Evolutionary conservation across 306 rosid species (phyloP).

Genomic region (Trifolium subterraneum): DNA sequence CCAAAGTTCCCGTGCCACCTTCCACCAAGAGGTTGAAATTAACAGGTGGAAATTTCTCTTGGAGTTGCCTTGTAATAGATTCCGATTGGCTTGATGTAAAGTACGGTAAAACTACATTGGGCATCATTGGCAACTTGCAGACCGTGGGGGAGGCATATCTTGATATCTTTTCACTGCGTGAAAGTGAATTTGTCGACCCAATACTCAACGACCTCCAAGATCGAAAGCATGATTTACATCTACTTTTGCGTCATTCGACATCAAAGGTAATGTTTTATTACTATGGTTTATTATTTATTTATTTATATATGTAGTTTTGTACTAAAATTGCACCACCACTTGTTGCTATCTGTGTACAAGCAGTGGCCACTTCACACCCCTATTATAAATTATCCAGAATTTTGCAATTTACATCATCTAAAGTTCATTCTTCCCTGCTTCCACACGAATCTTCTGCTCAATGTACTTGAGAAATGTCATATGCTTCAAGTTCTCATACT

Average conservation of each 20-base stretch:
- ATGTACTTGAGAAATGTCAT: constrained; percentile 4
- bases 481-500: not conserved
- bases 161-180: not conserved
- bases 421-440: constrained; percentile 3
- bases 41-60: not conserved
- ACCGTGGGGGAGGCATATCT: not conserved
- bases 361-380: not conserved
- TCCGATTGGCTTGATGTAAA: no score
- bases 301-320: not conserved
- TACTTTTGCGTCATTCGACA: not conserved
- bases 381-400: not conserved
- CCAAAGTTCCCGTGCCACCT: not conserved
- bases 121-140: not conserved
- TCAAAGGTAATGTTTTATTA: no score
- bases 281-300: no score
- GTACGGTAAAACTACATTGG: not conserved
- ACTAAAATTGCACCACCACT: not conserved
- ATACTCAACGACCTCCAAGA: not conserved
- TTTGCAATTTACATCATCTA: not conserved
- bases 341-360: not conserved
- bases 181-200: not conserved
- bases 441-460: not conserved
- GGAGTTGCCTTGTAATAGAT: not conserved
- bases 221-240: no score
- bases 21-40: not conserved